Conservation (phyloP, 305 asterid species). For the Fraxinus floribunda region DNA sequence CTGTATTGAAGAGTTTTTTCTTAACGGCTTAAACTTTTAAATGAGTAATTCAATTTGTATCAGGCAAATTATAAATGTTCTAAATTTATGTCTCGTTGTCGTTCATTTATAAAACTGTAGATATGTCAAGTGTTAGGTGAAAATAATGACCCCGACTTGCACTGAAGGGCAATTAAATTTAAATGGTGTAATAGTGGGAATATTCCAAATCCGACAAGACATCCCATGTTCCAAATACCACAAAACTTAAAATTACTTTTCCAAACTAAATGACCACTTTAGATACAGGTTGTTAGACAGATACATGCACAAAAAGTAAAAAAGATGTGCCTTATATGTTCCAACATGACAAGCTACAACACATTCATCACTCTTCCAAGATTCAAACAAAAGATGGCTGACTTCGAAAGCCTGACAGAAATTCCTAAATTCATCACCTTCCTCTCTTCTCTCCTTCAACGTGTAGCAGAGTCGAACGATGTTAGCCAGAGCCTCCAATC, state of each 20-base stretch:
- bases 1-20: background rate
- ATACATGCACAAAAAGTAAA: background rate
- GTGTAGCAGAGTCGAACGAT: slow-evolving; percentile 77
- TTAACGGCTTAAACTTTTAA: background rate
- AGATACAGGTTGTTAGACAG: slow-evolving; percentile 41
- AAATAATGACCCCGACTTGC: background rate
- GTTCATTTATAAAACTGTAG: background rate
- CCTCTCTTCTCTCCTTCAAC: slow-evolving; percentile 78
- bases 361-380: slow-evolving; percentile 20
- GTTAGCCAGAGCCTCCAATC: slow-evolving; percentile 34
- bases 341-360: slow-evolving; percentile 29
- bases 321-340: slow-evolving; percentile 15
- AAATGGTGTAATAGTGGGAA: background rate
- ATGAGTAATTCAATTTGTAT: background rate
- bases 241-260: slow-evolving; percentile 10
- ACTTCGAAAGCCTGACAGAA: slow-evolving; percentile 55
- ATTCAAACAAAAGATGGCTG: slow-evolving; percentile 49
- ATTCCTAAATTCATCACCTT: slow-evolving; percentile 66
- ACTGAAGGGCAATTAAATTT: background rate
- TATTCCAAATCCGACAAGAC: slow-evolving; percentile 1
- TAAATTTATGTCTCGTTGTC: background rate
- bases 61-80: background rate
- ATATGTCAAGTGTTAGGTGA: background rate
- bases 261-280: slow-evolving; percentile 41
- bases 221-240: slow-evolving; percentile 28